phyloP scores from a whole-genome alignment of 106 monocot genomes.

The Agapanthus africanus region DNA sequence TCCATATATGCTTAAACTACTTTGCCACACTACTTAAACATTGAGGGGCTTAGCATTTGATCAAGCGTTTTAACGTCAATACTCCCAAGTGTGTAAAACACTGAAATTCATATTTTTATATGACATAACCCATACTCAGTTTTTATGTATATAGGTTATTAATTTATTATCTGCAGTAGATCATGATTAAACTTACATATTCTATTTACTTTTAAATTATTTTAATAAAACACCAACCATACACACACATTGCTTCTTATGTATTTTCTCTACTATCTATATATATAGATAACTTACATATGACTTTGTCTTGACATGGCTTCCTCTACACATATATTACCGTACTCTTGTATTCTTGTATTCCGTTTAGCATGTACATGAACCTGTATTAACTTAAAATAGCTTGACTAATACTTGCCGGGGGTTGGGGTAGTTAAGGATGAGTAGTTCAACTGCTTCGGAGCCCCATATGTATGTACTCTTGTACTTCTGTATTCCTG shows the following conservation, averaged over 20 bases:
- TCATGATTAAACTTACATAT: not conserved
- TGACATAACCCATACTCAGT: not conserved
- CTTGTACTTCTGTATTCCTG: no score
- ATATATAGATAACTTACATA: no score
- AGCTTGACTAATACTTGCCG: no score
- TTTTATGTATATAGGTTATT: not conserved
- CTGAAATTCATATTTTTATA: not conserved
- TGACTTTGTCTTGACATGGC: no score
- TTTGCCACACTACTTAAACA: not conserved
- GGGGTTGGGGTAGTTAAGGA: no score
- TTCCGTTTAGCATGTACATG: no score
- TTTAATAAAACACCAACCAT: conserved; percentile 11
- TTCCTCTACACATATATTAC: no score
- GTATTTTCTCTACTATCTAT: conserved; percentile 72
- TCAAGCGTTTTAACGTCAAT: not conserved
- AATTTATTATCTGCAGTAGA: not conserved
- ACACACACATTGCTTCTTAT: conserved; percentile 36
- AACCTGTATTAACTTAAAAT: no score
- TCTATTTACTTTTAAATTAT: conserved; percentile 14
- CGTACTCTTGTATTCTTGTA: no score
- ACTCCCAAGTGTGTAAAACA: not conserved
- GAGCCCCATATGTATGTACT: no score
- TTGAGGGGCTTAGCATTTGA: conserved; percentile 5
- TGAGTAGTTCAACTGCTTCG: no score
- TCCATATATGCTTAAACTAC: not conserved